Percentiles rank a stretch among this genome's conserved stretches.
These are phyloP conservation scores for Lachnellula subtilissima DNA, from an alignment of 2,329 filamentous ascomycete genomes.

Conservation along the genomic window DNA sequence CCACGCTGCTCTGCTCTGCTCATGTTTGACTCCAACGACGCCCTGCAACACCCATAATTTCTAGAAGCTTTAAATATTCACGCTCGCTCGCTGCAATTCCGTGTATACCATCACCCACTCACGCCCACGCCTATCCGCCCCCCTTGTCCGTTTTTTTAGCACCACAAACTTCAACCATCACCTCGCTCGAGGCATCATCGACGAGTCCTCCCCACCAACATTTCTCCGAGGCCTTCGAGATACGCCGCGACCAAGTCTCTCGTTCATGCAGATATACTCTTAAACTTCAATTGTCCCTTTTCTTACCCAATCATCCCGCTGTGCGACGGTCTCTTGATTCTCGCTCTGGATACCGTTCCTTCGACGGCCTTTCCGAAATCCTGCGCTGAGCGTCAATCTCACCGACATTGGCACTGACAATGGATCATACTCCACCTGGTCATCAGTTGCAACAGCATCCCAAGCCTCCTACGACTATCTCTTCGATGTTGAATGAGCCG, in stretches of 20 bases:
- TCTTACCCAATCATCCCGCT: background rate
- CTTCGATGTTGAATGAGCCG: constrained; percentile 13
- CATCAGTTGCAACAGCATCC: constrained; percentile 9
- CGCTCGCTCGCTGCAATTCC: background rate
- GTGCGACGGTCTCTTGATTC: background rate
- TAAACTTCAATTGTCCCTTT: background rate
- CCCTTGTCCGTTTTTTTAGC: background rate
- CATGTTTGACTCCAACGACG: background rate
- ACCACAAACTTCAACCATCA: background rate
- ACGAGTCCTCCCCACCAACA: background rate
- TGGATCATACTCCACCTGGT: constrained; percentile 5
- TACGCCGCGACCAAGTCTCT: background rate
- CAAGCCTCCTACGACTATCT: constrained; percentile 11
- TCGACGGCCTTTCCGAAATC: constrained; percentile 4
- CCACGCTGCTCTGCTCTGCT: background rate
- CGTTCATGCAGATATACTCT: background rate
- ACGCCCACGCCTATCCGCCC: background rate
- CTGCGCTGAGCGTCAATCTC: constrained; percentile 1
- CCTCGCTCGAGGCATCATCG: background rate
- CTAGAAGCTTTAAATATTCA: background rate
- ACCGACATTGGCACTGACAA: background rate
- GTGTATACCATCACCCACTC: background rate
- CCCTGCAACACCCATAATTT: background rate
- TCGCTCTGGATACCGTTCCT: background rate
- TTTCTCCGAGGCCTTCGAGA: background rate